A percentile compares a stretch with the other conserved stretches of the same genome.
Conservation (phyloP, 257 asterid species). For the Przewalskia tangutica region DNA sequence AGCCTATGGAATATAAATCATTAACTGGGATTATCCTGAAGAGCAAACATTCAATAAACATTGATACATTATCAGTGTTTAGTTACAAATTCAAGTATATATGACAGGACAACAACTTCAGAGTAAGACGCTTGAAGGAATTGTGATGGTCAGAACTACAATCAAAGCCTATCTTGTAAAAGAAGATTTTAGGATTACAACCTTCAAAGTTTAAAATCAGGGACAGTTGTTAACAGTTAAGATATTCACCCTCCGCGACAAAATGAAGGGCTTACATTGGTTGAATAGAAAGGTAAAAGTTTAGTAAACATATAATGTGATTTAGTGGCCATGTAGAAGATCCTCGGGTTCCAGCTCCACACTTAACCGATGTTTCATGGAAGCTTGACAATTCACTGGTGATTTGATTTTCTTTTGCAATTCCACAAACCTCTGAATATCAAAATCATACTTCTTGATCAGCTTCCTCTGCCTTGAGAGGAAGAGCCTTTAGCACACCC, state of each 20-base stretch:
- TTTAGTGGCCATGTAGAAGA: background rate
- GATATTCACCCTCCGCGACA: background rate
- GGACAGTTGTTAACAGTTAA: background rate
- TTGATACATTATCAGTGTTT: background rate
- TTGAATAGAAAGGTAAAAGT: background rate
- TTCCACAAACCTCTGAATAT: conserved; percentile 58
- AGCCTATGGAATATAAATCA: background rate
- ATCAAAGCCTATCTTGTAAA: background rate
- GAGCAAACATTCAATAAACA: background rate
- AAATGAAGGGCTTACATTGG: background rate
- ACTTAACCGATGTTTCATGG: conserved; percentile 41
- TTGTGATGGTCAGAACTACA: background rate
- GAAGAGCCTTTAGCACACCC: conserved; percentile 68
- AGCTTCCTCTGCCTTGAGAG: conserved; percentile 86
- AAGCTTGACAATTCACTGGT: conserved; percentile 33
- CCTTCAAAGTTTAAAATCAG: background rate
- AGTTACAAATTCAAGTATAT: background rate
- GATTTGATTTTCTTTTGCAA: conserved; percentile 54
- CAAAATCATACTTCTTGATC: conserved; percentile 54
- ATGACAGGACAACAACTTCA: background rate
- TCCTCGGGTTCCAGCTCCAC: conserved; percentile 26
- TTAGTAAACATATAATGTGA: background rate
- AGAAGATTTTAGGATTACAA: background rate
- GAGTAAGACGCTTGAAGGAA: background rate
- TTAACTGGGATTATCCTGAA: background rate